These are phyloP conservation scores for Isabelozyma heimii DNA, from an alignment of 805 yeast species.

Conservation along the genomic window DNA sequence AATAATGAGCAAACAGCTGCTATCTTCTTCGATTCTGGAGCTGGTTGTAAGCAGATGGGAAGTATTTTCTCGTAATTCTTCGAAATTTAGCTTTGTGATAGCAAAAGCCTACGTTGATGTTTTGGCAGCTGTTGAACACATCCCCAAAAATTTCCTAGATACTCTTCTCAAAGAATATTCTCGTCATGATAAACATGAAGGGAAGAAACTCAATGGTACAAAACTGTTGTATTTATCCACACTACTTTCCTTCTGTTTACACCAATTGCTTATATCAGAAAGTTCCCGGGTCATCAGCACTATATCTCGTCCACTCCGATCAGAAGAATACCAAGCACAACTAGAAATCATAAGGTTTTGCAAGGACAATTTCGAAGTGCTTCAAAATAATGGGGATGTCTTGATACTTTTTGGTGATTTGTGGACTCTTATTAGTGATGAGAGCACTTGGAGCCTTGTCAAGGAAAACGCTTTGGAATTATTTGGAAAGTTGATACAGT, in stretches of 20 bases:
- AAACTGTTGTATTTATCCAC: constrained; percentile 44
- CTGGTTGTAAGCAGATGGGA: constrained; percentile 1
- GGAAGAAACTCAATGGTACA: constrained; percentile 42
- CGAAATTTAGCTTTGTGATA: constrained; percentile 25
- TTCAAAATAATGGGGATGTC: neutral
- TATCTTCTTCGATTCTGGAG: constrained; percentile 1
- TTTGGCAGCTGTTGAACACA: constrained; percentile 3
- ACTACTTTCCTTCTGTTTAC: constrained; percentile 8
- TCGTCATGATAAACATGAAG: neutral
- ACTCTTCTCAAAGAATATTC: neutral
- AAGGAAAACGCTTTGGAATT: constrained; percentile 40
- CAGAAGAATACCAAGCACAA: constrained; percentile 38
- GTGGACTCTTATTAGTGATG: constrained; percentile 17
- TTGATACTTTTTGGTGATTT: constrained; percentile 7
- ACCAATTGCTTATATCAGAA: neutral
- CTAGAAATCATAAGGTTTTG: constrained; percentile 36
- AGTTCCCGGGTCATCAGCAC: neutral
- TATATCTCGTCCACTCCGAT: neutral
- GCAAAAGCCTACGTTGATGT: constrained; percentile 28
- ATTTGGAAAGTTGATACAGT: constrained; percentile 17
- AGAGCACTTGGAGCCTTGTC: constrained; percentile 40
- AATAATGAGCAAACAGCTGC: constrained; percentile 2
- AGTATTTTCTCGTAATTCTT: constrained; percentile 6
- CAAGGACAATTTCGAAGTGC: neutral
- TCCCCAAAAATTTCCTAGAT: neutral